Evolutionary conservation across 495 filamentous ascomycete species (phyloP).

Genomic region (Clavariopsis aquatica): DNA sequence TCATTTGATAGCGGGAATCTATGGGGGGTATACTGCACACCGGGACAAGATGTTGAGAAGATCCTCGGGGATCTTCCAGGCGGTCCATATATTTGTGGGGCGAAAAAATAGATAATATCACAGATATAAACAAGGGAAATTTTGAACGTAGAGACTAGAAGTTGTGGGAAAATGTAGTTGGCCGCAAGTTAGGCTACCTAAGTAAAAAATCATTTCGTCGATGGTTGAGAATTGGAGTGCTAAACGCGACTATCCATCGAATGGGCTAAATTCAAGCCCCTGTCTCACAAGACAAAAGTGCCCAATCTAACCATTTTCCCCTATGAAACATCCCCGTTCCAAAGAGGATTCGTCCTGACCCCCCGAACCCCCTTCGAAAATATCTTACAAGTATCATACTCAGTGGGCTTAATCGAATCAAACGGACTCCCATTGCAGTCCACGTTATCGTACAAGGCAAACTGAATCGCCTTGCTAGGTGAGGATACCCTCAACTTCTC

Average conservation of each 20-base stretch:
- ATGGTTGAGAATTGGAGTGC: neutral
- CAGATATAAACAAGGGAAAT: neutral
- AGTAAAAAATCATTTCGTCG: too few species aligned
- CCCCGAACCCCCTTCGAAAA: neutral
- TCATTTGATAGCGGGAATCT: neutral
- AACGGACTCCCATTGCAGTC: slow-evolving; percentile 1
- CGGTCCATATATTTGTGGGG: neutral
- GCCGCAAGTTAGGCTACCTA: too few species aligned
- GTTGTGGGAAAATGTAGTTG: too few species aligned
- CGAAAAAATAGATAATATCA: neutral
- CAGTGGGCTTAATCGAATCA: neutral
- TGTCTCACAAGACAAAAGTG: neutral
- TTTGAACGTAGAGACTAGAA: neutral
- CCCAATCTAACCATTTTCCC: too few species aligned
- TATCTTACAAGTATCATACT: neutral
- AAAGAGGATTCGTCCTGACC: slow-evolving; percentile 4
- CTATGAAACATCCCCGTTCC: slow-evolving; percentile 13
- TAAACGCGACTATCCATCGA: neutral
- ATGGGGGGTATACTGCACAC: neutral
- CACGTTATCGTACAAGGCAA: slow-evolving; percentile 6
- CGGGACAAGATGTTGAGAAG: neutral
- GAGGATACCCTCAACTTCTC: neutral
- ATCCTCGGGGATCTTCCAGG: neutral
- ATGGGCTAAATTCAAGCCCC: neutral
- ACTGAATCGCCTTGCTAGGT: neutral